Evolutionary conservation across 1,284 basidiomycete species (phyloP).

Genomic region (Austropuccinia psidii): DNA sequence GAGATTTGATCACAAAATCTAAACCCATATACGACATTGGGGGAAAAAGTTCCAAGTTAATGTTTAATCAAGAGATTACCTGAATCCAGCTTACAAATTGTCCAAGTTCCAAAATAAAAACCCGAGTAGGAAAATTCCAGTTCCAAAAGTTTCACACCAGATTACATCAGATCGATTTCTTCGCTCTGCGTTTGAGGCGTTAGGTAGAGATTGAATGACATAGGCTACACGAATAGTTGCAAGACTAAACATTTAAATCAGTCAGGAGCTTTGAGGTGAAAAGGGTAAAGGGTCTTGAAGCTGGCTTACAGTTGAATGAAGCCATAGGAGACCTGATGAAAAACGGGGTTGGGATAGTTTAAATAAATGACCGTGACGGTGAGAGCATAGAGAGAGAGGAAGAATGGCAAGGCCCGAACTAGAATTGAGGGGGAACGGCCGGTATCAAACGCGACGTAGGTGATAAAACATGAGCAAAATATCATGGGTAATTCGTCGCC

Average conservation of each 20-base stretch:
- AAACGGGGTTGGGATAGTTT: constrained; percentile 52
- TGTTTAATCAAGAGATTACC: constrained; percentile 40
- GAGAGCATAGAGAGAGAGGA: constrained; percentile 37
- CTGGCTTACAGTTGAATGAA: constrained; percentile 47
- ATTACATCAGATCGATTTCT: constrained; percentile 29
- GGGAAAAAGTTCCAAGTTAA: no score
- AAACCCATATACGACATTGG: constrained; percentile 9
- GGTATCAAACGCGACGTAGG: constrained; percentile 43
- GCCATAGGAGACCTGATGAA: constrained; percentile 54
- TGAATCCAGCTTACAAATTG: constrained; percentile 49
- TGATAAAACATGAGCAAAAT: constrained; percentile 42
- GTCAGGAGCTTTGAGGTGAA: constrained; percentile 40
- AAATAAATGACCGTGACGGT: constrained; percentile 41
- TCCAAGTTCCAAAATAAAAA: constrained; percentile 55
- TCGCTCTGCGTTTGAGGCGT: constrained; percentile 31
- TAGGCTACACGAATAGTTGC: constrained; percentile 18
- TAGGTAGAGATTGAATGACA: constrained; percentile 36
- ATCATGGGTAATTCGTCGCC: constrained; percentile 48
- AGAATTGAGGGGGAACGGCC: constrained; percentile 39
- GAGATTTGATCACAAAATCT: constrained; percentile 39
- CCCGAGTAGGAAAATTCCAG: constrained; percentile 46
- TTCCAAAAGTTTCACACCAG: constrained; percentile 38
- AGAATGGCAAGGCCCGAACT: constrained; percentile 37
- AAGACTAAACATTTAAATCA: constrained; percentile 43
- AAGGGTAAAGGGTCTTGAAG: constrained; percentile 43